phyloP scores from a whole-genome alignment of 83 land plant genomes.

The Thuja plicata region DNA sequence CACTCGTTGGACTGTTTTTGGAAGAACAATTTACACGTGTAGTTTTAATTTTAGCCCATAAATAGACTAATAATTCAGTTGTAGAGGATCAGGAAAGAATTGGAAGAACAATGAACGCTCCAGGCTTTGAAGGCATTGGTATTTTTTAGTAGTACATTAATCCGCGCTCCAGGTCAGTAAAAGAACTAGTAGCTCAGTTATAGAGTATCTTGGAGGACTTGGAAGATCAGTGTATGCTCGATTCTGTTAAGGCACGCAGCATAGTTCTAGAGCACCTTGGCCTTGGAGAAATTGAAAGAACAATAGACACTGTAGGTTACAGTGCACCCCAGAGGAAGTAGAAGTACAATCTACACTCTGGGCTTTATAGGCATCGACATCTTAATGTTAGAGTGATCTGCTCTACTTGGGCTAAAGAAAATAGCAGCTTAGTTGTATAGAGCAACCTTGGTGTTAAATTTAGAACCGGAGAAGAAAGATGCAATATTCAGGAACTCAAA shows the following conservation, averaged over 20 bases:
- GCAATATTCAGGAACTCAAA: too few species aligned
- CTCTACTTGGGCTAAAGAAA: not conserved
- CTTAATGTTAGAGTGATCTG: not conserved
- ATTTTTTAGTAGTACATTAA: not conserved
- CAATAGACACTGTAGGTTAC: not conserved
- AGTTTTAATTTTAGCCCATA: not conserved
- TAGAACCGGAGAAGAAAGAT: too few species aligned
- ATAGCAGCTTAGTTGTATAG: not conserved
- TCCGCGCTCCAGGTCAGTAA: not conserved
- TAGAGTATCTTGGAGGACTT: too few species aligned
- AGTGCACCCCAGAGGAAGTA: not conserved
- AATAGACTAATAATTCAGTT: not conserved
- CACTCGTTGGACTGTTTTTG: not conserved
- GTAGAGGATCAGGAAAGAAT: not conserved
- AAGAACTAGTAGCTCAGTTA: not conserved
- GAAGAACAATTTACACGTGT: not conserved
- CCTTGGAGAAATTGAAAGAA: not conserved
- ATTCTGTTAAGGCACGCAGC: not conserved
- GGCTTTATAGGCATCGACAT: not conserved
- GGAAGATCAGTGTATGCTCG: too few species aligned
- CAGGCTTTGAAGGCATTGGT: not conserved
- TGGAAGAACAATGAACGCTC: not conserved
- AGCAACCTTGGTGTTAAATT: too few species aligned
- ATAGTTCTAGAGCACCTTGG: not conserved
- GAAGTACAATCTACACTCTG: not conserved